Conservation (phyloP, 164 flowering plant species). For the Nymphaea colorata region DNA sequence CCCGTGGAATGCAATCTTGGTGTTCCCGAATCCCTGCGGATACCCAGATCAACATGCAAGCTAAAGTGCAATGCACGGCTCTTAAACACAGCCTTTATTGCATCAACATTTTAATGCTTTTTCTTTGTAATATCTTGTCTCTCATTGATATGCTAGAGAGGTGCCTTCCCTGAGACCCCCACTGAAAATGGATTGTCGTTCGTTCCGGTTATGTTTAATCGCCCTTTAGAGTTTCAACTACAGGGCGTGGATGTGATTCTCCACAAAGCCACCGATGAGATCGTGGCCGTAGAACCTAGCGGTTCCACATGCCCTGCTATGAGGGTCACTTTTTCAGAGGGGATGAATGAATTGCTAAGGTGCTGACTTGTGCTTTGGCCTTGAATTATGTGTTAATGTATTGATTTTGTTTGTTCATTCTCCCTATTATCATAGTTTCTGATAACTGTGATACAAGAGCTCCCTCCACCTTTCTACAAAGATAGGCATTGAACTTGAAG, state of each 20-base stretch:
- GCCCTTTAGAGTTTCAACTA: conserved; percentile 55
- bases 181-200: conserved; percentile 67
- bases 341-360: conserved; percentile 71
- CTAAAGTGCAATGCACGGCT: no score
- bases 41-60: no score
- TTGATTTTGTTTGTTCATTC: no score
- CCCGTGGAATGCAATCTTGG: no score
- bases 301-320: conserved; percentile 16
- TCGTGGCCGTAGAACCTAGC: conserved; percentile 37
- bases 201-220: conserved; percentile 56
- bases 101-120: background rate
- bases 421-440: no score
- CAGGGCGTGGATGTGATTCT: conserved; percentile 56
- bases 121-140: background rate
- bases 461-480: no score
- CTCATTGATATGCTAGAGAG: conserved; percentile 50
- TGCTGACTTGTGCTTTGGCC: conserved; percentile 6
- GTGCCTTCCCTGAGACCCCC: conserved; percentile 77
- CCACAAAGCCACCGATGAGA: conserved; percentile 94
- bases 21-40: no score
- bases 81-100: background rate
- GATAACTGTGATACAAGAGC: no score
- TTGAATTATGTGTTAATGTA: no score
- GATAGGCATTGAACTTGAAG: no score
- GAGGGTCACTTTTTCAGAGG: conserved; percentile 35